Percentiles rank a stretch among this genome's conserved stretches.
phyloP scores from a whole-genome alignment of 225 moss, liverwort and hornwort genomes.

The Bryum argenteum region DNA sequence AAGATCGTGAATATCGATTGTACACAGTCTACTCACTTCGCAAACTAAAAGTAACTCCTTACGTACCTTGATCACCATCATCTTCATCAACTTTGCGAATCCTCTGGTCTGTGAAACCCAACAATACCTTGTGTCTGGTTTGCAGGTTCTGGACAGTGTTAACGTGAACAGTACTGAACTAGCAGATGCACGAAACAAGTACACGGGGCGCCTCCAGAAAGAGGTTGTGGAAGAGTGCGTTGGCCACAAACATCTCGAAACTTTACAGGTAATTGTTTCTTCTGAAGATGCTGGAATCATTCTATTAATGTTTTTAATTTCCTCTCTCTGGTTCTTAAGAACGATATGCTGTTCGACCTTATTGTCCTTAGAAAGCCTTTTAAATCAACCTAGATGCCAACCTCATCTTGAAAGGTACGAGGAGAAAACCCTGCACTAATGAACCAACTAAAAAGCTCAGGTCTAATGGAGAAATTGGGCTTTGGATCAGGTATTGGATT shows the following conservation, averaged over 20 bases:
- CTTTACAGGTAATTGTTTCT: constrained; percentile 60
- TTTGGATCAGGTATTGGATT: constrained; percentile 68
- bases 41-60: constrained; percentile 69
- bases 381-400: not conserved
- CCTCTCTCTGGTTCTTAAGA: constrained; percentile 7
- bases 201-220: constrained; percentile 72
- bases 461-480: constrained; percentile 9
- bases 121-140: constrained; percentile 4
- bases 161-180: constrained; percentile 83
- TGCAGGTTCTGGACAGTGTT: constrained; percentile 83
- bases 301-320: not conserved
- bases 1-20: constrained; percentile 69
- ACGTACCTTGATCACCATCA: constrained; percentile 11
- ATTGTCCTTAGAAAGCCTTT: too few species aligned
- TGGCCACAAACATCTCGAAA: constrained; percentile 60
- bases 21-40: constrained; percentile 79
- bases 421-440: not conserved
- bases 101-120: not conserved
- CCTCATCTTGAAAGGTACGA: constrained; percentile 3
- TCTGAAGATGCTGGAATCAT: not conserved
- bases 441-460: not conserved
- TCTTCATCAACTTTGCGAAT: not conserved
- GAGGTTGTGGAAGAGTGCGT: constrained; percentile 69
- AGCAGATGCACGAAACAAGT: constrained; percentile 71
- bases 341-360: constrained; percentile 8